Evolutionary conservation across 1,139 yeast species (phyloP), one percentile per base, ranked within the genome.

Genomic region (Candida sp.): DNA sequence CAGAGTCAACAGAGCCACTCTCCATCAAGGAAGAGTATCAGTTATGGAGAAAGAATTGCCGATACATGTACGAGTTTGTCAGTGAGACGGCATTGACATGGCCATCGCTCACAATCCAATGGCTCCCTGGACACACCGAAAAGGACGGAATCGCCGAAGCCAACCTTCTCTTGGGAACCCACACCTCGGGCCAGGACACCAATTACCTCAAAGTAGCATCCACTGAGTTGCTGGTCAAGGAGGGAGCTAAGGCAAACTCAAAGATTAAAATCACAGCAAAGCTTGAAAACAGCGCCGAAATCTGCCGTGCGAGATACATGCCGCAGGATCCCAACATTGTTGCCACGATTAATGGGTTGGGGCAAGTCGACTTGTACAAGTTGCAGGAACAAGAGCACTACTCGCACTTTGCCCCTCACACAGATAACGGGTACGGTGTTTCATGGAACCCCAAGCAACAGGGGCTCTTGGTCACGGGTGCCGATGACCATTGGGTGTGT

Each of bases 221-320:
- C 4, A 83, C 92, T 2, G 86, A 86, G 49, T 61, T 89, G n/a
- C 96, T 97, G 1, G 58, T 60, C 28, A 69, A 42, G 47, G 55
- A 65, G 5, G 61, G 57, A 2, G 66, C 33, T 11, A 66, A 71
- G 54, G 67, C 71, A 38, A 68, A 66, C 42, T 68, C 91, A 2
- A 74, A 87, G 53, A 77, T 91, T 46, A 86, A 81, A 58, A 83
- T 89, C 44, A 72, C 77, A 43, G 86, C 85, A 64, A 88, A 88
- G 59, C 70, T 69, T 52, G 72, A 69, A 53, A 80, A 79, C 57
- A 63, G 66, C 32, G 68, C 78, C 72, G 96, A 89, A 63, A 84
- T 93, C 50, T 90, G 92, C 63, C 78, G 93, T 57, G 97, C 97
- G 4, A 81, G 97, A 42, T 85, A 83, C 63, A 84, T 88, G 82